Conservation (phyloP, 495 filamentous ascomycete species). For the Penicillium paxilli region DNA sequence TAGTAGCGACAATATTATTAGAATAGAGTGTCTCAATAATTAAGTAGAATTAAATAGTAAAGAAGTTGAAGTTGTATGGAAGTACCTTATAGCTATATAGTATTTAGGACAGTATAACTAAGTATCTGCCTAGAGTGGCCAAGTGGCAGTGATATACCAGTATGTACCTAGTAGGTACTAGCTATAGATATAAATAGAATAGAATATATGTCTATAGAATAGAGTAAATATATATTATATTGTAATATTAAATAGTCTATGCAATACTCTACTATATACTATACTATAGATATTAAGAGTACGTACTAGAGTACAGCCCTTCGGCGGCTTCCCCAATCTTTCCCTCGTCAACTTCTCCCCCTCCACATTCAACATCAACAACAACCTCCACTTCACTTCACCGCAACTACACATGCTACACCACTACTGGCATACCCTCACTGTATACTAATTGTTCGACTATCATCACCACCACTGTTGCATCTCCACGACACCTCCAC, state of each 20-base stretch:
- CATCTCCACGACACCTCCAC: not conserved
- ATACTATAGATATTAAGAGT: not conserved
- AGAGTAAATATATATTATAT: not conserved
- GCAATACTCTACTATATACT: not conserved
- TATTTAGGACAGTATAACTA: too few species aligned
- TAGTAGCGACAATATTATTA: too few species aligned
- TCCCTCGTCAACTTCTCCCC: not conserved
- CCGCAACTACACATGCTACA: not conserved
- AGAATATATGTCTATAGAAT: not conserved
- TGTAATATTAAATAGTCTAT: not conserved
- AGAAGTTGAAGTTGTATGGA: too few species aligned
- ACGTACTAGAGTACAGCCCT: not conserved
- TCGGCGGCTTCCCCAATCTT: not conserved
- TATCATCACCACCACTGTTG: too few species aligned
- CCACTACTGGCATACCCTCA: too few species aligned
- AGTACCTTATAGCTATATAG: not conserved
- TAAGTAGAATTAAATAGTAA: too few species aligned
- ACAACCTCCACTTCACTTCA: not conserved
- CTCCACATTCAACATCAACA: too few species aligned
- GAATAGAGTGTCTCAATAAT: too few species aligned
- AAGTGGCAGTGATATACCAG: not conserved
- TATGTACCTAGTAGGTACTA: too few species aligned
- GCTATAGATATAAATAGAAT: not conserved
- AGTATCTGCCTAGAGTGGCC: too few species aligned
- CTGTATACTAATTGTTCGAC: not conserved